Base-by-base conservation (phyloP, 2,329 filamentous ascomycete species). In the Pseudogymnoascus sp. region DNA sequence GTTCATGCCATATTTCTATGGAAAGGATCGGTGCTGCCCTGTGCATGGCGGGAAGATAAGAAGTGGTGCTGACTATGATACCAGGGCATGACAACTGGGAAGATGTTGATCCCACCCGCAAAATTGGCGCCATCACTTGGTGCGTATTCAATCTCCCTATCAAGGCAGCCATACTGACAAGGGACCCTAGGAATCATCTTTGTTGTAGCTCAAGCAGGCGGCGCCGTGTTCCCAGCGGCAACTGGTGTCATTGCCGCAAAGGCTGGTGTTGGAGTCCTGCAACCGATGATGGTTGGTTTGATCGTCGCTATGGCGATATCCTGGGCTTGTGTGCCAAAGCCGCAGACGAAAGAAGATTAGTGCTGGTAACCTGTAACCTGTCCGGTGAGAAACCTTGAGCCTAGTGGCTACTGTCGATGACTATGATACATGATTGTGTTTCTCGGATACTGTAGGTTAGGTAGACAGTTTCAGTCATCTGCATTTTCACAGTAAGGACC, bases 181-280 rank as follows among this genome's bases (percentile, higher is more conserved):
- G 65, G 62, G 5, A 43, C 6, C 11, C 3, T 60, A 72, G 76
- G 76, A 0, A 78, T 84, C n/a, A 76, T 85, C 1, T 86, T 86
- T 64, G 80, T 85, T 0, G 75, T 84, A 18, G 82, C 81, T 0
- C 83, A 85, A 68, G 76, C 82, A 3, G 83, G 82, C 1, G 82
- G 81, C 0, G 79, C 81, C 0, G 67, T 84, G 0, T 85, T 85
- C 63, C 83, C 84, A 0, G 78, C 82, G 2, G 66, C 85, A 1
- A 84, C 82, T 0, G 83, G 83, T 1, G 69, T 84, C 1, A 75
- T 85, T 11, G 80, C 81, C 0, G 70, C 77, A 0, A 65, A 69
- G 1, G 72, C 73, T 0, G 81, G 81, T 0, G 81, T 84, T 0
- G 71, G 74, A 0, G 76, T 82, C 0, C 65, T 84, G 61, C 82